These are phyloP conservation scores for Stagonosporopsis vannaccii DNA, from an alignment of 2,329 filamentous ascomycete genomes.

Conservation along the genomic window DNA sequence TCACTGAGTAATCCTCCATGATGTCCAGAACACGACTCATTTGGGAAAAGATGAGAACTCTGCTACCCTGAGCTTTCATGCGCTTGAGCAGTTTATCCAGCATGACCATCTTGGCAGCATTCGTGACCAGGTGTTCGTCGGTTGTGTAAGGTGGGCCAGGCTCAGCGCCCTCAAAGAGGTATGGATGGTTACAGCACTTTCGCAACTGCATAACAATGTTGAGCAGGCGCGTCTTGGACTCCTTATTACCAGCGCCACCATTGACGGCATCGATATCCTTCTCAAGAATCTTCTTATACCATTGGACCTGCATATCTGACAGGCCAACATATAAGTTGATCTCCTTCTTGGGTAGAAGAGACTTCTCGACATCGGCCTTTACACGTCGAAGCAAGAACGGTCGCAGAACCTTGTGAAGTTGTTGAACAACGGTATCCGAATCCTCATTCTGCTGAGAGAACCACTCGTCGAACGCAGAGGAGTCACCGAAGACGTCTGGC, in stretches of 20 bases:
- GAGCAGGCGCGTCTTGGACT: constrained; percentile 94
- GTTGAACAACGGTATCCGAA: constrained; percentile 94
- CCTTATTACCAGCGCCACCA: constrained; percentile 91
- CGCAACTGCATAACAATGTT: constrained; percentile 99
- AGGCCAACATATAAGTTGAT: constrained; percentile 97
- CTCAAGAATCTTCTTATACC: constrained; percentile 98
- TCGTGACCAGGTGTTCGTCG: constrained; percentile 92
- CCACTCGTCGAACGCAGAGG: constrained; percentile 97
- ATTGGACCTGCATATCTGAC: constrained; percentile 99
- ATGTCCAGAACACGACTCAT: constrained; percentile 98
- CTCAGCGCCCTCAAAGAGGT: constrained; percentile 96
- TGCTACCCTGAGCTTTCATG: constrained; percentile 84
- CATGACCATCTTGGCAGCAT: constrained; percentile 96
- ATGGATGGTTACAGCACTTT: constrained; percentile 99
- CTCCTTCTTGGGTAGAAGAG: constrained; percentile 94
- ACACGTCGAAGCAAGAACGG: constrained; percentile 95
- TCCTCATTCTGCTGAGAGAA: constrained; percentile 90
- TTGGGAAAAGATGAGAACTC: constrained; percentile 98
- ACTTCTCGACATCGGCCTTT: constrained; percentile 98
- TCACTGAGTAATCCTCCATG: constrained; percentile 96
- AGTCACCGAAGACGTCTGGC: constrained; percentile 97
- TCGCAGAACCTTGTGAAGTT: constrained; percentile 89
- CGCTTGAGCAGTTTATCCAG: constrained; percentile 88
- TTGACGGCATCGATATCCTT: constrained; percentile 99
- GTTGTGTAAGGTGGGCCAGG: constrained; percentile 97